A percentile compares a stretch with the other conserved stretches of the same genome.
These are phyloP conservation scores for Hyaloperonospora arabidopsidis DNA, from an alignment of 352 stramenopile species.

Conservation along the genomic window DNA sequence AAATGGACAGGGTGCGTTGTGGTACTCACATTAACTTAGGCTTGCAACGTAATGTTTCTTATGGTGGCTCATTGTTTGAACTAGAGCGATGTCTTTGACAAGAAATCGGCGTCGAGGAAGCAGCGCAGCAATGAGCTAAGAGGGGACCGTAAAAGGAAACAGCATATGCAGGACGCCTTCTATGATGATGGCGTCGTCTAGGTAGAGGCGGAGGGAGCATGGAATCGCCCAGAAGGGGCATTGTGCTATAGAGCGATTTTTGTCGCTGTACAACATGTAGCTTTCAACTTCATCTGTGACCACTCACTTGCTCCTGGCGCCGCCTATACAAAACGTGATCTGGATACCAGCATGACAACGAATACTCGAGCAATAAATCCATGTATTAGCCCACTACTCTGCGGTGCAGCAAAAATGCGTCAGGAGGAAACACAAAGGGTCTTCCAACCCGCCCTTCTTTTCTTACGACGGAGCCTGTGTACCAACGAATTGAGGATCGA, in stretches of 20 bases:
- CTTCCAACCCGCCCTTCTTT: conserved; percentile 6
- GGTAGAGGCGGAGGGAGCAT: too few species aligned
- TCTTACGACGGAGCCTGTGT: conserved; percentile 10
- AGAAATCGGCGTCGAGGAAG: conserved; percentile 70
- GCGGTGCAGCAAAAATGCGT: conserved; percentile 11
- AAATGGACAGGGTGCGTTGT: conserved; percentile 59
- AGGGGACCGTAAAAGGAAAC: conserved; percentile 65
- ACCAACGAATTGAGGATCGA: conserved; percentile 27
- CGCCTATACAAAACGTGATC: too few species aligned
- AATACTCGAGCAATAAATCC: conserved; percentile 17
- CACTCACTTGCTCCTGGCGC: background rate
- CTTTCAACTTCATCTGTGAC: background rate
- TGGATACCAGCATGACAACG: background rate
- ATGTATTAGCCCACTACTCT: conserved; percentile 20
- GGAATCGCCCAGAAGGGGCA: too few species aligned
- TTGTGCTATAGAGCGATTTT: too few species aligned
- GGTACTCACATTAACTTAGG: background rate
- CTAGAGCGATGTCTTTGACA: conserved; percentile 74
- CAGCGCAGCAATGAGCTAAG: conserved; percentile 78
- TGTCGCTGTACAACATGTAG: too few species aligned
- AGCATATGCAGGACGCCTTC: conserved; percentile 70
- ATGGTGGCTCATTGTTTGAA: conserved; percentile 9
- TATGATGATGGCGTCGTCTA: conserved; percentile 35
- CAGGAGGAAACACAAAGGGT: conserved; percentile 1
- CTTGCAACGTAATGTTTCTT: background rate